Evolutionary conservation across 495 filamentous ascomycete genomes (phyloP), one percentile per base, ranked within the genome.

Genomic region (Wilcoxina mikolae): DNA sequence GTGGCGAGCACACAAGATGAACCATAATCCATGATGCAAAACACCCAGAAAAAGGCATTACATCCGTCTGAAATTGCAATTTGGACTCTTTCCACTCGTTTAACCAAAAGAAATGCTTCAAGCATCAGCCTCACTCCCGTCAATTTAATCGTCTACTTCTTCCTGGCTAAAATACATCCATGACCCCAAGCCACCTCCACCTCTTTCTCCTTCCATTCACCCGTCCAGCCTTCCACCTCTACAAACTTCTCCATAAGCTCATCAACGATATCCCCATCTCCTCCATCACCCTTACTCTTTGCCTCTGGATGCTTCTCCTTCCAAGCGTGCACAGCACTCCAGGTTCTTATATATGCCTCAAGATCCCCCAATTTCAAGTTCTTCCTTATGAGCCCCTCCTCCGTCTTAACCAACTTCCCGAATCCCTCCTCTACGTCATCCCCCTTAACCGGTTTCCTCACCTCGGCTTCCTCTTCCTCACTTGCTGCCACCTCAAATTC

Each of bases 311-410:
- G 66, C 9, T 62, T 70, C 23, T 71, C 66, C 58, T 72, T 71
- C 79, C 78, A 83, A 23, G 65, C 69, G 61, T 71, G 73, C 59
- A 70, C 78, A 15, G 68, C 55, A 55, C 76, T 78, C 59, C 74
- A 81, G 0, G 80, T 82, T 59, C 73, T 64, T 45, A 71, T 39
- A 66, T 78, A 83, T 20, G 65, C 67, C 65, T 79, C 77, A 41
- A 76, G 63, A 59, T 75, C 72, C 4, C 73, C 74, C 3, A 83
- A 58, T 60, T 64, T 74, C 65, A 79, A 62, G 22, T 53, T 73
- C 68, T 71, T 74, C 43, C 64, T 61, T 60, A 83, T 64, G 50
- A 72, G 49, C 25, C 65, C 70, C 28, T 74, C 76, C 22, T 70
- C 68, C 7, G 72, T 70, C 23, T 58, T 72, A 12, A 62, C 60